Conservation (phyloP, 768 basidiomycete species). For the Boletus tylopilopsis region DNA sequence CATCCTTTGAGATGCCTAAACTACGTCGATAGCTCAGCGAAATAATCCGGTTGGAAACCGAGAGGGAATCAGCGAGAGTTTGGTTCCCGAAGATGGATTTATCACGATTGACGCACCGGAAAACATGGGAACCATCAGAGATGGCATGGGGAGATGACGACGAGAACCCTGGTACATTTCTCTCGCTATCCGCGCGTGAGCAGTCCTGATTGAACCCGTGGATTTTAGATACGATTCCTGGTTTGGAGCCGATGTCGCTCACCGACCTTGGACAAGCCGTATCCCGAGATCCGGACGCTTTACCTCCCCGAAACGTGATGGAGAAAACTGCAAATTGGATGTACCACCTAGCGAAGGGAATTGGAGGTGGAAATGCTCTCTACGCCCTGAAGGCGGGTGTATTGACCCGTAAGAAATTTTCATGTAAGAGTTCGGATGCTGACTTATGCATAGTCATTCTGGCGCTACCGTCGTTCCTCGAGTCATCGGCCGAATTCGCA, state of each 20-base stretch:
- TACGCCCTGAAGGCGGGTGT: constrained; percentile 71
- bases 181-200: neutral
- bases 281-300: constrained; percentile 67
- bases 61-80: constrained; percentile 37
- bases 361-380: constrained; percentile 57
- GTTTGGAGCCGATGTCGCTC: constrained; percentile 39
- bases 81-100: constrained; percentile 52
- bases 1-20: neutral
- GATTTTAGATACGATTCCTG: constrained; percentile 50
- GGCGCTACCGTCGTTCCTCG: constrained; percentile 56
- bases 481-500: constrained; percentile 51
- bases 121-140: constrained; percentile 44
- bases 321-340: constrained; percentile 48
- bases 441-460: constrained; percentile 43
- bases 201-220: neutral
- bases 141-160: constrained; percentile 50
- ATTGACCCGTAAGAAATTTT: constrained; percentile 45
- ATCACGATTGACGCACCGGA: constrained; percentile 39
- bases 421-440: neutral
- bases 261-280: constrained; percentile 55
- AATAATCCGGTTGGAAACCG: constrained; percentile 52
- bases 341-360: constrained; percentile 36
- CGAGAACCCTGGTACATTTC: constrained; percentile 55
- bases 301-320: constrained; percentile 60
- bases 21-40: constrained; percentile 46